Base-by-base conservation (phyloP, 352 stramenopile species). In the Pythium sukuiense region DNA sequence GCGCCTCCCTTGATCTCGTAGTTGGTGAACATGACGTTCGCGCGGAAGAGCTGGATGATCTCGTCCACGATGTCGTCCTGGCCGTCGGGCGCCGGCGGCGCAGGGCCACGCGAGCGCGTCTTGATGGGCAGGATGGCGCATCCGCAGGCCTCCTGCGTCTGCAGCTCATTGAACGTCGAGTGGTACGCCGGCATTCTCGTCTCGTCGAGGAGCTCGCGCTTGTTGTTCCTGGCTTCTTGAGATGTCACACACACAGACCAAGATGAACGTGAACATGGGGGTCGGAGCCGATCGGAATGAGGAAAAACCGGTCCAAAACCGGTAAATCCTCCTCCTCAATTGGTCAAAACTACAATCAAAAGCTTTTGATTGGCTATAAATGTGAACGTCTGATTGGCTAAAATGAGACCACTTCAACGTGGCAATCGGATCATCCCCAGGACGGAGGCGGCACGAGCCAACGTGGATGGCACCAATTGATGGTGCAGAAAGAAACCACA, bases 21-120 rank as follows among this genome's bases (percentile, higher is more conserved):
- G 77, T 97, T 97, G 41, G 90, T 95, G 71, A 98, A 98, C 26
- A 98, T 74, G 43, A 98, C 88, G 76, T 98, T 98, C 6, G 90
- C 91, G 41, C 94, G 87, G 74, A 97, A 98, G 69, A 96, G 90
- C 70, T 90, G 83, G 62, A 98, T 82, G 43, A 94, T 89, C 77
- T 98, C 94, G 76, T 98, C 93, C 49, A 97, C 87, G 57, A 98
- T 95, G 77, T 98, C 94, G 49, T 96, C 82, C 52, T 93, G 72
- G 27, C 71, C 84, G 56, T 92, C 83, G 12, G 87, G 85, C 11
- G 85, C 83, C 13, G 79, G 80, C 18, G 87, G 88, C n/a, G 93
- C 93, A 0, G 93, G 93, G 0, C 93, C 93, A 33, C 87, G 80
- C 37, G 91, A 65, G 29, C 81, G 87, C 14, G 90, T 98, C 74